Percentiles rank a stretch among this genome's conserved stretches.
These are phyloP conservation scores for Cnidoscolus chayamansa DNA, from an alignment of 441 rosid species.

Conservation along the genomic window DNA sequence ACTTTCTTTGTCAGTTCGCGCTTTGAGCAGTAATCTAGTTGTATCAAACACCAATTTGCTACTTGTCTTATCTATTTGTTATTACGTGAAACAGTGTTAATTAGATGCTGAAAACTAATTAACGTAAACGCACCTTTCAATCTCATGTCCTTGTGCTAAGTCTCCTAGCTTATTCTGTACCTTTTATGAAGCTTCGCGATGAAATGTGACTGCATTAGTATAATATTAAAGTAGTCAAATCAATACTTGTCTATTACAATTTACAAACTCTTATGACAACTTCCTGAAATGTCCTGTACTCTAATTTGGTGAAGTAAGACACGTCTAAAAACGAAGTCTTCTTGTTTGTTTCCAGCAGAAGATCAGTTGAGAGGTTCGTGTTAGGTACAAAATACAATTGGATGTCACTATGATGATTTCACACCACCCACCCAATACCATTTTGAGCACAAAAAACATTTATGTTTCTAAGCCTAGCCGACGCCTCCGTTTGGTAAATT, in stretches of 20 bases:
- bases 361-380: not conserved
- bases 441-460: not conserved
- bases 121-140: constrained; percentile 7
- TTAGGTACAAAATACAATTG: not conserved
- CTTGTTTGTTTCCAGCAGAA: no score
- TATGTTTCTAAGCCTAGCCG: not conserved
- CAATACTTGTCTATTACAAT: not conserved
- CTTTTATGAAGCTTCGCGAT: constrained; percentile 19
- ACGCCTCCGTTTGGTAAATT: no score
- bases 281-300: not conserved
- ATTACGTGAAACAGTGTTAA: constrained; percentile 32
- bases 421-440: not conserved
- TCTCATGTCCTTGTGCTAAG: constrained; percentile 1
- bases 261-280: not conserved
- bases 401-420: not conserved
- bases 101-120: not conserved
- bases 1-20: constrained; percentile 23
- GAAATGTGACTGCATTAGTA: constrained; percentile 20
- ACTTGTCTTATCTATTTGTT: constrained; percentile 31
- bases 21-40: constrained; percentile 12
- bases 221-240: constrained; percentile 17
- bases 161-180: constrained; percentile 15
- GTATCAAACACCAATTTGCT: constrained; percentile 31
- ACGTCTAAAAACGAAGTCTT: no score
- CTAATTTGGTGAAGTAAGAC: no score